These are phyloP conservation scores for Aspergillus luchuensis DNA, from an alignment of 2,329 filamentous ascomycete species.

Conservation along the genomic window DNA sequence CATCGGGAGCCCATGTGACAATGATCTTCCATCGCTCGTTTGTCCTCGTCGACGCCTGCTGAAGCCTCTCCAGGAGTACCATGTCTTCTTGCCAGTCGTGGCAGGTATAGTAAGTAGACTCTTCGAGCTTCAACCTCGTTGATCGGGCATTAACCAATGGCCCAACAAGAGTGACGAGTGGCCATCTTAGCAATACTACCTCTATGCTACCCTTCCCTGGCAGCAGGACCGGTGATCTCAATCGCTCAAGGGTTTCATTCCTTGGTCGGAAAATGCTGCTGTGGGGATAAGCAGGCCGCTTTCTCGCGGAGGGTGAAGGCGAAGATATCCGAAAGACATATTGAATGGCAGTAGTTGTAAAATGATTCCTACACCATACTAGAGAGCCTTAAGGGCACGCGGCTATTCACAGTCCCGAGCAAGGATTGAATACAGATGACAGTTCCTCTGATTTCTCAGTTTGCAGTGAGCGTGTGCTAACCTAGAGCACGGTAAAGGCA, in stretches of 20 bases:
- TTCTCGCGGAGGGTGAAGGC: not conserved
- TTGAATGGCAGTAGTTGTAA: not conserved
- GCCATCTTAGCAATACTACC: not conserved
- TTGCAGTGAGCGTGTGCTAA: not conserved
- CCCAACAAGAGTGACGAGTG: not conserved
- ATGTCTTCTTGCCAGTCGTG: not conserved
- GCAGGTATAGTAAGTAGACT: not conserved
- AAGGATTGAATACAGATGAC: not conserved
- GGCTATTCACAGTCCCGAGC: not conserved
- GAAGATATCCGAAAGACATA: not conserved
- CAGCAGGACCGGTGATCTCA: not conserved
- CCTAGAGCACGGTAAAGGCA: slow-evolving; percentile 75
- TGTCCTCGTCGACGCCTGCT: not conserved
- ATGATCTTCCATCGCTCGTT: not conserved
- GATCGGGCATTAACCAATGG: not conserved
- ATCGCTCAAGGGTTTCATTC: not conserved
- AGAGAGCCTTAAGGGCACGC: not conserved
- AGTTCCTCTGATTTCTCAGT: not conserved
- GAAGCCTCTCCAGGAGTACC: not conserved
- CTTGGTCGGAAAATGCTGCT: not conserved
- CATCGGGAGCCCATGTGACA: slow-evolving; percentile 9
- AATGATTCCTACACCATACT: not conserved
- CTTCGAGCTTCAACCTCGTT: not conserved
- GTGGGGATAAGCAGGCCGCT: not conserved
- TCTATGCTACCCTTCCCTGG: not conserved